Conservation (phyloP, 148 eudicot genomes). For the Persicaria maculosa region DNA sequence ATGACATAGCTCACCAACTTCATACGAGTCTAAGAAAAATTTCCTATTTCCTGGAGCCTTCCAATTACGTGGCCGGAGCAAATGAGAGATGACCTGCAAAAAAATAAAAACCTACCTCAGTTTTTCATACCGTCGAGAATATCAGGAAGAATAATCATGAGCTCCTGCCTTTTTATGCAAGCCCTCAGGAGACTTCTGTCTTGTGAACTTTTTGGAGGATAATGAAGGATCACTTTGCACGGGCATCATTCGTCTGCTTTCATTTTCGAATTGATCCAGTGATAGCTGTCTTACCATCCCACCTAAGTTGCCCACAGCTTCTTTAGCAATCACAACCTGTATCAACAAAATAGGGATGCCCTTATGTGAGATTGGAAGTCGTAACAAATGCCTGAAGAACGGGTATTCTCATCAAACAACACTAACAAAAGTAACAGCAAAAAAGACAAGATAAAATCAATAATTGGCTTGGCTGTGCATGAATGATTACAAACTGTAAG, state of each 20-base stretch:
- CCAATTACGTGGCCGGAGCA: slow-evolving; percentile 94
- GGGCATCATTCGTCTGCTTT: slow-evolving; percentile 89
- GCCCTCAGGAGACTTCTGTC: slow-evolving; percentile 91
- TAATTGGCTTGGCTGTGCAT: not conserved
- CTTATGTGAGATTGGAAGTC: not conserved
- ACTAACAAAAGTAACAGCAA: not conserved
- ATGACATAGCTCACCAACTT: slow-evolving; percentile 96
- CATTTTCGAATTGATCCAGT: slow-evolving; percentile 96
- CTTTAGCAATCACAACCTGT: slow-evolving; percentile 97
- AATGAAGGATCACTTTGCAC: slow-evolving; percentile 46
- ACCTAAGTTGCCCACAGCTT: slow-evolving; percentile 78
- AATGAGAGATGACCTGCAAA: slow-evolving; percentile 74
- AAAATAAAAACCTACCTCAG: slow-evolving; percentile 4
- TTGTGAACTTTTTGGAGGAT: slow-evolving; percentile 48
- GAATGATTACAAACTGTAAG: not conserved
- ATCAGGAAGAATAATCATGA: slow-evolving; percentile 8
- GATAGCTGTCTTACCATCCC: slow-evolving; percentile 94
- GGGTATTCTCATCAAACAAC: not conserved
- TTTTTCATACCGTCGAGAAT: not conserved
- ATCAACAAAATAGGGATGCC: slow-evolving; percentile 11
- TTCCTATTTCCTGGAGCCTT: slow-evolving; percentile 79
- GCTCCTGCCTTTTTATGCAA: slow-evolving; percentile 85
- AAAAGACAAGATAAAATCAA: not conserved
- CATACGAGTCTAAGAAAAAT: slow-evolving; percentile 91
- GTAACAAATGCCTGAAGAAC: not conserved